Base-by-base conservation (phyloP, 108 stramenopile species). In the Bacterosira constricta region DNA sequence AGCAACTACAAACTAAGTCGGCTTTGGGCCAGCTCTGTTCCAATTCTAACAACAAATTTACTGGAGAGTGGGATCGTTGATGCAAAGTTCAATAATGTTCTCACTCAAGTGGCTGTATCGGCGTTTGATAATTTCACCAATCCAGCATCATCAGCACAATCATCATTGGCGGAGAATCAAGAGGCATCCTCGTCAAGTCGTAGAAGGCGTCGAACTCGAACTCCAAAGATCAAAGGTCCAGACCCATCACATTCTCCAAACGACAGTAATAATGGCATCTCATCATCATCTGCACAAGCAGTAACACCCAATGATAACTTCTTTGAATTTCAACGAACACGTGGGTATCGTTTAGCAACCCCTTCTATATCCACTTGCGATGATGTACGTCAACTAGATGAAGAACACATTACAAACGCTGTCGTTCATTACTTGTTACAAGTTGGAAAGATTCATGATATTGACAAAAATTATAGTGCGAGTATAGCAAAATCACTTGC, bases 291-390 rank as follows among this genome's bases (percentile, higher is more conserved):
- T 13, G 15, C 45, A 42, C 12, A 23, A 32, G 10, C 10, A 5
- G 30, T 46, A 39, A 62, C 71, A n/a, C 39, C 38, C 3, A 71
- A 71, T 51, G 47, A 71, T 42, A 50, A 62, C 32, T 71, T 71
- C 37, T 71, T 71, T 62, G 71, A 71, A 51, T 53, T 62, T 29
- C 71, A 71, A 45, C 13, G 71, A 30, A 49, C 49, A 20, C 47
- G 35, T 11, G 71, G 71, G 3, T 71, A 71, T 21, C 18, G 29
- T 30, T 30, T 52, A 12, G 65, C 65, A 15, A 38, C 38, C 29
- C 71, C 25, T 4, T 52, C 50, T 30, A 60, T 51, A 53, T 46
- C 71, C 35, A 53, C 32, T 20, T 63, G 60, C 36, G 9, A 53
- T 32, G 7, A 26, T 18, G 37, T 61, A 9, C 46, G 42, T 6